Percentiles rank a stretch among this genome's conserved stretches.
Conservation (phyloP, 805 yeast species). For the Hanseniaspora valbyensis region DNA sequence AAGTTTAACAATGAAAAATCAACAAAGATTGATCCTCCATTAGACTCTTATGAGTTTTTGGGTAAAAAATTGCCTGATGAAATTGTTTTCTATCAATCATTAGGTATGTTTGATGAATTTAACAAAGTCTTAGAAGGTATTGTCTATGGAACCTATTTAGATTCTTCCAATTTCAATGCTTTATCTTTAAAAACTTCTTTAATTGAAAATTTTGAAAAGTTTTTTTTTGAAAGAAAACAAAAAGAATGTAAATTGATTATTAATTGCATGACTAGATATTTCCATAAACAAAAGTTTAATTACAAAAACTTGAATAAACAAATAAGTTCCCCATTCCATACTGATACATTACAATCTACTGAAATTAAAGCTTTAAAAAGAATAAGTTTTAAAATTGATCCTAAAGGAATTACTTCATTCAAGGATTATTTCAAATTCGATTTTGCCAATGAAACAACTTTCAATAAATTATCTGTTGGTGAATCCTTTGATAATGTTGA, state of each 20-base stretch:
- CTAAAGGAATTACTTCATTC: background rate
- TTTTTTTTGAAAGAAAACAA: background rate
- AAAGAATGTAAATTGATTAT: conserved; percentile 7
- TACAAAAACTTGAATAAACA: background rate
- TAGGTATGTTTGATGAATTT: conserved; percentile 46
- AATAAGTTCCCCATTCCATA: background rate
- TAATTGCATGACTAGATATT: conserved; percentile 12
- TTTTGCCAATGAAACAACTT: background rate
- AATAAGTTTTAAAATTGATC: background rate
- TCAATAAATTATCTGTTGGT: background rate
- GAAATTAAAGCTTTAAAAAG: background rate
- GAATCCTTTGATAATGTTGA: background rate
- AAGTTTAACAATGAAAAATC: background rate
- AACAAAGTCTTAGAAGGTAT: conserved; percentile 2
- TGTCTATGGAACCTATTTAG: conserved; percentile 7
- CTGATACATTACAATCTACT: background rate
- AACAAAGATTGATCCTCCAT: conserved; percentile 2
- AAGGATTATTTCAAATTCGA: conserved; percentile 1
- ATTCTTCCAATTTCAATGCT: background rate
- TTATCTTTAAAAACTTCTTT: background rate
- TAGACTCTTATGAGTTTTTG: conserved; percentile 65
- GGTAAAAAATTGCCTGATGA: conserved; percentile 83
- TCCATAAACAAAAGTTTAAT: conserved; percentile 8
- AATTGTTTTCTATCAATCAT: conserved; percentile 64
- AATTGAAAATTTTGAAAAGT: background rate